A percentile compares a stretch with the other conserved stretches of the same genome.
These are phyloP conservation scores for Udeniomyces megalosporus DNA, from an alignment of 768 basidiomycete species.

Conservation along the genomic window DNA sequence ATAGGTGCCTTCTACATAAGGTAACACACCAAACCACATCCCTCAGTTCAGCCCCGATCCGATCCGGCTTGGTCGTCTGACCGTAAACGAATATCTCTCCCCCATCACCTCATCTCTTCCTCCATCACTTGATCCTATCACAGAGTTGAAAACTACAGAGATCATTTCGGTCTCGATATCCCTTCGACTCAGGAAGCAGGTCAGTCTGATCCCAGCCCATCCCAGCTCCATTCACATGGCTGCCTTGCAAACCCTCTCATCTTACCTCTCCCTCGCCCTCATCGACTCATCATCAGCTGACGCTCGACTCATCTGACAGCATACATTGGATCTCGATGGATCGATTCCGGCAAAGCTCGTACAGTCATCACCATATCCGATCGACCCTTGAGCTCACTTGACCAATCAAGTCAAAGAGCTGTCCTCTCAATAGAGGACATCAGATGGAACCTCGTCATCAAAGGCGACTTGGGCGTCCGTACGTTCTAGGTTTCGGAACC, in stretches of 20 bases:
- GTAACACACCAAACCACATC: neutral
- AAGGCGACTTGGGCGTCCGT: slow-evolving; percentile 11
- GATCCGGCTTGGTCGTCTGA: too few species aligned
- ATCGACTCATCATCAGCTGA: too few species aligned
- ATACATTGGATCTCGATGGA: slow-evolving; percentile 11
- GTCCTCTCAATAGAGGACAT: slow-evolving; percentile 12
- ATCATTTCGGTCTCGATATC: slow-evolving; percentile 1
- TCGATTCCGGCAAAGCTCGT: slow-evolving; percentile 3
- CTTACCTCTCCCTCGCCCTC: too few species aligned
- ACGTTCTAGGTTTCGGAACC: neutral
- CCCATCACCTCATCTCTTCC: neutral
- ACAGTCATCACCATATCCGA: slow-evolving; percentile 4
- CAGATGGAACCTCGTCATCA: slow-evolving; percentile 7
- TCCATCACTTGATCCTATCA: neutral
- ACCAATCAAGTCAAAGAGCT: neutral
- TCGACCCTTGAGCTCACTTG: neutral
- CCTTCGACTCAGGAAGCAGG: neutral
- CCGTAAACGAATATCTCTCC: too few species aligned
- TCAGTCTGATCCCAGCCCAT: too few species aligned
- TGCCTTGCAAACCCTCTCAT: too few species aligned
- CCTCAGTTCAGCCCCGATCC: too few species aligned
- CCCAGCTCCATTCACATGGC: too few species aligned
- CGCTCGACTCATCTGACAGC: neutral
- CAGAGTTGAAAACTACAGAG: slow-evolving; percentile 7
- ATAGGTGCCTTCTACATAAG: neutral